phyloP scores from a whole-genome alignment of 2,329 filamentous ascomycete genomes.

The Rhytidhysteron rufulum region DNA sequence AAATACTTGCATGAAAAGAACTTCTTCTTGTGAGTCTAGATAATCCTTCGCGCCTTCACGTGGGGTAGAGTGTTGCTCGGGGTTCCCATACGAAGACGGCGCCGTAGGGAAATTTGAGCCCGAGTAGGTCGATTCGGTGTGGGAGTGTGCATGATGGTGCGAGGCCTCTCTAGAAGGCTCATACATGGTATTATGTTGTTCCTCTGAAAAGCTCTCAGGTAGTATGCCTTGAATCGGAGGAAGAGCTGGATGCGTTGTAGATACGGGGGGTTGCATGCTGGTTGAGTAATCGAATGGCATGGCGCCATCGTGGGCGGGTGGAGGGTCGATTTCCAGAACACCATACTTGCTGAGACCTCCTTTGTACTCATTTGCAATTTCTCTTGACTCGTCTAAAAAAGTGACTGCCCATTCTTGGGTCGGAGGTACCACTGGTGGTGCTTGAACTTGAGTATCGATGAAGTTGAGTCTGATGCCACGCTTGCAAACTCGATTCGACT shows the following conservation, averaged over 20 bases:
- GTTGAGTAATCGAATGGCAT: slow-evolving; percentile 24
- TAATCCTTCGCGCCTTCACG: slow-evolving; percentile 54
- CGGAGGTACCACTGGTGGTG: slow-evolving; percentile 60
- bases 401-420: slow-evolving; percentile 67
- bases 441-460: slow-evolving; percentile 74
- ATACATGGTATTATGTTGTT: slow-evolving; percentile 39
- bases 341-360: slow-evolving; percentile 74
- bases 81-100: slow-evolving; percentile 30
- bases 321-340: slow-evolving; percentile 35
- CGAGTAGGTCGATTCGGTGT: slow-evolving; percentile 22
- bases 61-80: slow-evolving; percentile 35
- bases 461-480: slow-evolving; percentile 87
- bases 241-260: slow-evolving; percentile 45
- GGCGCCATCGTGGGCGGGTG: slow-evolving; percentile 19
- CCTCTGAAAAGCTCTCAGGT: slow-evolving; percentile 44
- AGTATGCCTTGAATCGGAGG: slow-evolving; percentile 50
- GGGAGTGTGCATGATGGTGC: slow-evolving; percentile 29
- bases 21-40: slow-evolving; percentile 71
- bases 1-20: slow-evolving; percentile 88
- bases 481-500: slow-evolving; percentile 81
- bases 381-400: slow-evolving; percentile 84
- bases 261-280: slow-evolving; percentile 21
- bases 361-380: slow-evolving; percentile 85
- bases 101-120: slow-evolving; percentile 17
- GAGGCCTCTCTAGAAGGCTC: slow-evolving; percentile 30